A percentile compares a stretch with the other conserved stretches of the same genome.
Evolutionary conservation across 345 rosid genomes (phyloP).

Genomic region (Eucalyptus tenuipes): DNA sequence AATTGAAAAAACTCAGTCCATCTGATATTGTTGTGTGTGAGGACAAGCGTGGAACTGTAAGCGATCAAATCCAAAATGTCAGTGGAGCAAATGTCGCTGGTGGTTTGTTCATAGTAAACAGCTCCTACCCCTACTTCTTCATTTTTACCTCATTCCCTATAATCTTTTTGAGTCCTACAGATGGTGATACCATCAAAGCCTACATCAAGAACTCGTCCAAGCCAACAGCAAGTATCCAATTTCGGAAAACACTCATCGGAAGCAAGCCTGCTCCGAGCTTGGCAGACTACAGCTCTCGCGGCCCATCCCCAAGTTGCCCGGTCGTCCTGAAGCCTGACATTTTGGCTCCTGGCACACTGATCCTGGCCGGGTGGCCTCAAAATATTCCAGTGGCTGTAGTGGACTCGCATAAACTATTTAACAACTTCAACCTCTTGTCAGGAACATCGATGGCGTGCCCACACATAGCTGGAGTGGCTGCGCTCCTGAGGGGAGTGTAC

Average conservation of each 20-base stretch:
- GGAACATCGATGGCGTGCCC: conserved; percentile 59
- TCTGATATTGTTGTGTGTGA: not conserved
- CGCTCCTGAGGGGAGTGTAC: conserved; percentile 27
- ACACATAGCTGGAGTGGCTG: conserved; percentile 46
- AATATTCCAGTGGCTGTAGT: not conserved
- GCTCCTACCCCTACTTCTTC: not conserved
- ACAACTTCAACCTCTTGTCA: conserved; percentile 19
- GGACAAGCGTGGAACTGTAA: not conserved
- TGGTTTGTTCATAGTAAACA: not conserved
- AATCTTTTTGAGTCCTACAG: not conserved
- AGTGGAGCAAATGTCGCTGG: not conserved
- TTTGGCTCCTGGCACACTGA: conserved; percentile 31
- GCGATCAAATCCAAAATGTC: not conserved
- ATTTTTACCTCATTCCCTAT: not conserved
- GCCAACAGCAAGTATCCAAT: conserved; percentile 18
- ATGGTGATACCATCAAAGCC: not conserved
- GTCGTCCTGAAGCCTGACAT: conserved; percentile 36
- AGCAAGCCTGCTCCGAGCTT: conserved; percentile 27
- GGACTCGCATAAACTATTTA: not conserved
- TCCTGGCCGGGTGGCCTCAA: conserved; percentile 38
- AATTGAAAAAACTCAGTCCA: not conserved
- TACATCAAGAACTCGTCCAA: conserved; percentile 4
- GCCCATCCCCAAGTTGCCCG: conserved; percentile 35
- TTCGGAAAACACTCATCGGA: conserved; percentile 21
- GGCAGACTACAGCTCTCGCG: conserved; percentile 30